Base-by-base conservation (phyloP, 352 stramenopile genomes). In the Pythium apleroticum region DNA sequence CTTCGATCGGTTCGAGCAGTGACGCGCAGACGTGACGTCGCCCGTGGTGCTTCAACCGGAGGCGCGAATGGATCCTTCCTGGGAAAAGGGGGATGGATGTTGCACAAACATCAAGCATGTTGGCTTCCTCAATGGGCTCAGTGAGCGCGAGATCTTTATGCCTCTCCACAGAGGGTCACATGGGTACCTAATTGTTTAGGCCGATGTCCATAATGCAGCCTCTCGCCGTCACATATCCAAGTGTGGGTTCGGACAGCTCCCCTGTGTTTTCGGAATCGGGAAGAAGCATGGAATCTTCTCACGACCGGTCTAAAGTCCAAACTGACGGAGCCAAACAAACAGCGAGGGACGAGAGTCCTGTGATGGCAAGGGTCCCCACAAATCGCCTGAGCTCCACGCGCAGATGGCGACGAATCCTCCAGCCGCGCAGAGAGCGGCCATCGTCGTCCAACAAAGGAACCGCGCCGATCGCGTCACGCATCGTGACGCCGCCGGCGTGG, bases 11-110 rank as follows among this genome's bases (percentile, higher is more conserved):
- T 39, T 55, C 12, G 28, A 14, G 20, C 33, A 22, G 30, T 70
- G 63, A 70, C 63, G 63, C 63, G 24, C 27, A 25, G 12, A 17
- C 12, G 39, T 70, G 63, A 70, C 63, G 63, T 70, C 63, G 63
- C 39, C 12, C 2, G 24, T 50, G 24, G 33, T 60, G 63, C 63
- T 70, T 70, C 56, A 70, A 70, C 50, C 56, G 45, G 6, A 52
- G 22, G 37, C 27, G n/a, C 52, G 61, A 55, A 54, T 52, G 61
- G 52, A 68, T 68, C 52, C 50, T 20, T 52, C 25, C 30, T 52
- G 52, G 57, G 60, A 66, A 60, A 66, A 60, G 43, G 56, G 56
- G 35, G 50, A 53, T 60, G 57, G 35, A 43, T 39, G 50, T 37
- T 66, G 49, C 60, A 33, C 60, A 66, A 60, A 60, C 60, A 52